phyloP scores from a whole-genome alignment of 1,139 yeast species.

The Trichomonascaceae sp. region DNA sequence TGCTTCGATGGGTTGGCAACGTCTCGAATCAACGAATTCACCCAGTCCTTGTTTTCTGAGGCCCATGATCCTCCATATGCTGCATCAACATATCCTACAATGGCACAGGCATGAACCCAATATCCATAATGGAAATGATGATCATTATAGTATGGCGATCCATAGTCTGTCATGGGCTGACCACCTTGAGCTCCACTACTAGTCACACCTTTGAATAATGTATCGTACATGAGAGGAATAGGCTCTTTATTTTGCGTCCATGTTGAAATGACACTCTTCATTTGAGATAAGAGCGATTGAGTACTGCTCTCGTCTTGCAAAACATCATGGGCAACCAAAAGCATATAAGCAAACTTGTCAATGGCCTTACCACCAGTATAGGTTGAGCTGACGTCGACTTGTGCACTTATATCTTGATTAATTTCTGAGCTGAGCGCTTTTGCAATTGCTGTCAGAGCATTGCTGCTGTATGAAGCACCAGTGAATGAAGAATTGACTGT shows the following conservation, averaged over 20 bases:
- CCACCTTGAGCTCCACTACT: slow-evolving; percentile 50
- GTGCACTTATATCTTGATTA: slow-evolving; percentile 47
- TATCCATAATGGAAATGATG: slow-evolving; percentile 83
- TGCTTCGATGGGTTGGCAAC: slow-evolving; percentile 64
- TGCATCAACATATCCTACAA: slow-evolving; percentile 59
- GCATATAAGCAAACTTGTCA: slow-evolving; percentile 68
- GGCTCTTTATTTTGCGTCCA: slow-evolving; percentile 48
- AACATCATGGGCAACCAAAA: slow-evolving; percentile 57
- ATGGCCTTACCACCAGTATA: slow-evolving; percentile 67
- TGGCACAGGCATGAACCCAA: slow-evolving; percentile 71
- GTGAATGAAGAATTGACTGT: slow-evolving; percentile 30
- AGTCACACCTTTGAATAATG: slow-evolving; percentile 61
- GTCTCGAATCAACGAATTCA: slow-evolving; percentile 61
- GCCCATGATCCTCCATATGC: slow-evolving; percentile 63
- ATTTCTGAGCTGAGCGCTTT: slow-evolving; percentile 52
- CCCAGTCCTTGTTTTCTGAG: slow-evolving; percentile 56
- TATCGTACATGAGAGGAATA: slow-evolving; percentile 63
- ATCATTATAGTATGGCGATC: slow-evolving; percentile 66
- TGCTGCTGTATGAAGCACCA: slow-evolving; percentile 42
- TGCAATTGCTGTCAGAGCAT: slow-evolving; percentile 49
- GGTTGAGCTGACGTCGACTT: slow-evolving; percentile 46
- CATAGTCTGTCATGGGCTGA: slow-evolving; percentile 56
- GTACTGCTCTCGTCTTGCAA: slow-evolving; percentile 50
- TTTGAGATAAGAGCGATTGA: slow-evolving; percentile 39
- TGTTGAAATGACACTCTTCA: slow-evolving; percentile 49